Evolutionary conservation across 1,139 yeast species (phyloP), one percentile per base, ranked within the genome.

Genomic region (Suhomyces panamericanus): DNA sequence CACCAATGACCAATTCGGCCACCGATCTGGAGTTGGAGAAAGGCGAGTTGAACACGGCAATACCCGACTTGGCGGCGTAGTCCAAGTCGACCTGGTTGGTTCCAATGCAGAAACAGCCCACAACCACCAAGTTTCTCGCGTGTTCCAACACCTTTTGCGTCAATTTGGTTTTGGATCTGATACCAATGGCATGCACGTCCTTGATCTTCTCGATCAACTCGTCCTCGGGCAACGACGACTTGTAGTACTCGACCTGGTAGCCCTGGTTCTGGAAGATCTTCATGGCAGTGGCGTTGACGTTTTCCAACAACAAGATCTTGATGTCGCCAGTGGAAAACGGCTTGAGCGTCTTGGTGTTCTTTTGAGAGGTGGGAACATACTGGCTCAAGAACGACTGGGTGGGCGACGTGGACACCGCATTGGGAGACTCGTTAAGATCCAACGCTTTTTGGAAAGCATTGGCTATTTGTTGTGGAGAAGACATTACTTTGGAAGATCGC

Each of bases 61-160:
- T 80, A 73, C 99, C 99, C 42, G 81, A 78, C 62, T 85, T 81
- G 52, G 98, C 97, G 49, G 99, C 99, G 59, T 67, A 87, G 54
- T 87, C 88, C 56, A 93, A 78, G 66, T 93, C 95, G 47, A 93
- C 99, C 74, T 93, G 99, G 73, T 93, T 93, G 48, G 99, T 95
- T 62, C 99, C 99, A 60, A 93, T 93, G 77, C 99, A 93, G 86
- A 93, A 93, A 75, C 99, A 93, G 47, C 99, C 99, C 68, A 95
- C 77, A 36, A 82, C 91, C 29, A 88, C 89, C 68, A 93, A 78
- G 72, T 93, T 88, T 65, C 84, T 85, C 44, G 99, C 99, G 57
- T 87, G 88, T 54, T 81, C 77, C 59, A 93, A 77, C 32, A 93
- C 81, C 50, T 81, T 83, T 57, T 81, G 85, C 32, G 93, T 88